Base-by-base conservation (phyloP, 2,329 filamentous ascomycete species). In the Penicillium palitans region DNA sequence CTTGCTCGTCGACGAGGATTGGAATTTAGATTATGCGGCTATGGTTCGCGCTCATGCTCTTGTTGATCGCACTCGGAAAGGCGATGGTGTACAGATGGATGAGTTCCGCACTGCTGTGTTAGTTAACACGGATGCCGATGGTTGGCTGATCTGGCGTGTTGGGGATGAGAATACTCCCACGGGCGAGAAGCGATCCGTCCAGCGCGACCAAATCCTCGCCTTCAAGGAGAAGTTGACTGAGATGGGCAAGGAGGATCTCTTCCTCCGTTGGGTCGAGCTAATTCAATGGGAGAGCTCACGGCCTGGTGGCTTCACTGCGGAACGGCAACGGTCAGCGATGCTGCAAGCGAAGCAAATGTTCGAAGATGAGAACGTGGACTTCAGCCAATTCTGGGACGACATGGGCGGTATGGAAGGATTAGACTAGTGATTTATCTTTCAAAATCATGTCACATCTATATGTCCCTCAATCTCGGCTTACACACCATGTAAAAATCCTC, bases 261-360 rank as follows among this genome's bases (percentile, higher is more conserved):
- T 97, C 78, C 96, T 90, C 78, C 86, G 89, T 55, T 96, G 92
- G 91, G 90, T 96, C 49, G 93, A 97, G 78, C 84, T 96, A 70
- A 87, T 97, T 50, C 92, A 97, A 76, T 96, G 87, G 69, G 92
- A 96, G 76, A 88, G 90, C 42, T 88, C 87, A 37, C 84, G 84
- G 65, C 90, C 91, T 0, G 90, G 88, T 19, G 90, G 90, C 0
- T 96, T 96, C 70, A 90, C 88, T 1, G 78, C 82, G 0, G 89
- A 92, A 70, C 83, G 86, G 68, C 91, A 96, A 75, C 80, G 84
- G 56, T 83, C 81, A 44, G 88, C 90, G 1, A 90, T 91, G 58
- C 78, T 85, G 62, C 87, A 92, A 75, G 90, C 93, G 50, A 85
- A 88, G 68, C 83, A 86, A 40, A 79, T 95, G 71, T 96, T 97